A percentile compares a stretch with the other conserved stretches of the same genome.
phyloP scores from a whole-genome alignment of 1,284 basidiomycete genomes.

The Leccinum griseonigrum region DNA sequence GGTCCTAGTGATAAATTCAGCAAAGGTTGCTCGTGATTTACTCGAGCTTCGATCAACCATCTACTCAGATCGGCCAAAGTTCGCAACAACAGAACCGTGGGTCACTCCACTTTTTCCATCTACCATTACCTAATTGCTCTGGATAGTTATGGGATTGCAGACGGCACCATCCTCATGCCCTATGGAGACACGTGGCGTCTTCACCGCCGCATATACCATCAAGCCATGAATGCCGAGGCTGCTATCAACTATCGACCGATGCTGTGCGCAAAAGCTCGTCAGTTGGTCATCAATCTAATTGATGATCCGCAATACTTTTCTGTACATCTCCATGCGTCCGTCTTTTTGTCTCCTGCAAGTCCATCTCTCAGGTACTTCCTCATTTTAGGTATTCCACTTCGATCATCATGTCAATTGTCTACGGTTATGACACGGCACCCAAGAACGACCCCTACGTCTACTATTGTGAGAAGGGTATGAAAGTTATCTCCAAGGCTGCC shows the following conservation, averaged over 20 bases:
- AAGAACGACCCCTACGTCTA: conserved; percentile 24
- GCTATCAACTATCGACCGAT: conserved; percentile 21
- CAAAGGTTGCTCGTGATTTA: conserved; percentile 23
- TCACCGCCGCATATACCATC: conserved; percentile 29
- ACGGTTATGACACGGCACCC: conserved; percentile 24
- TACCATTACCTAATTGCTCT: not conserved
- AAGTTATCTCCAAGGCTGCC: conserved; percentile 18
- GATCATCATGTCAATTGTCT: conserved; percentile 29
- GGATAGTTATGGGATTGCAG: conserved; percentile 26
- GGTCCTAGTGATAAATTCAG: conserved; percentile 25
- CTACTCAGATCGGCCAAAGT: conserved; percentile 28
- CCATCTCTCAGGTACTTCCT: not conserved
- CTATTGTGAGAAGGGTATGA: conserved; percentile 24
- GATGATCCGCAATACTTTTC: conserved; percentile 20
- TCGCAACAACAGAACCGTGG: conserved; percentile 22
- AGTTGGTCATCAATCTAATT: conserved; percentile 22
- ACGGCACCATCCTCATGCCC: conserved; percentile 26
- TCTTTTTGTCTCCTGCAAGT: conserved; percentile 1
- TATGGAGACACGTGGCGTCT: conserved; percentile 31
- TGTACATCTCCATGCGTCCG: conserved; percentile 25
- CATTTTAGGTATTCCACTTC: conserved; percentile 26
- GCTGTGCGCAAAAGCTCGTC: conserved; percentile 22
- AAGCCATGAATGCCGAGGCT: conserved; percentile 19
- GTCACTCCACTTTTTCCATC: not conserved
- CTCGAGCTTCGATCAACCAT: conserved; percentile 25